Base-by-base conservation (phyloP, 2,329 filamentous ascomycete genomes). In the Hymenoscyphus occultus region DNA sequence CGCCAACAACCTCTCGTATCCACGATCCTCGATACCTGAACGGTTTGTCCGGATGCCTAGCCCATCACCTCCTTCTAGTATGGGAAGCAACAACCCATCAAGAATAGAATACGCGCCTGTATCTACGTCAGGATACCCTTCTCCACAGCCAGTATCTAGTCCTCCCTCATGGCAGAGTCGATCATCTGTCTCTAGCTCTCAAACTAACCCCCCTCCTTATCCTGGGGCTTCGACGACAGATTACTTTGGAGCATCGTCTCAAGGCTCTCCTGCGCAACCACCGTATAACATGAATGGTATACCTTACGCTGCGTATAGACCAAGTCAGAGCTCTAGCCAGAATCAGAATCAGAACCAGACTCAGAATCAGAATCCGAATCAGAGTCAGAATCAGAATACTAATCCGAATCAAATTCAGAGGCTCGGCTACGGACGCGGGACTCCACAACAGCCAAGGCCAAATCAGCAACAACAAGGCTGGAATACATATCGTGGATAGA, bases 401-500 rank as follows among this genome's bases (percentile, higher is more conserved):
- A 28, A 10, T 7, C 45, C 5, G 35, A 35, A 22, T 10, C 19
- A n/a, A 22, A 54, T 6, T 54, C 48, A 54, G 22, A 19, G 48
- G 22, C 22, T 28, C 19, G 48, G 48, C 48, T 54, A 54, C 22
- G 48, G 48, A 14, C 48, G 22, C 13, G 48, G 48, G 9, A 6
- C 48, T 5, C 48, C 48, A 54, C 48, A 51, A 51, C 45, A 28
- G 19, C n/a, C 48, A 22, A 54, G 48, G 28, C 48, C 48, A 28
- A 54, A 54, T 54, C 48, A 5, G 13, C 48, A 54, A 22, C 45
- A 51, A 10, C 48, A 54, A 54, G 28, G 22, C 22, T 54, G 48
- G 48, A 54, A 54, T 14, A 28, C 48, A 3, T 54, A 54, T 54
- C 48, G 48, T 54, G 48, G 48, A 54, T 54, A 54, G n/a, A 45